Percentiles rank a stretch among this genome's conserved stretches.
These are phyloP conservation scores for Chloris gayana DNA, from an alignment of 176 grass and related monocot genomes.

Conservation along the genomic window DNA sequence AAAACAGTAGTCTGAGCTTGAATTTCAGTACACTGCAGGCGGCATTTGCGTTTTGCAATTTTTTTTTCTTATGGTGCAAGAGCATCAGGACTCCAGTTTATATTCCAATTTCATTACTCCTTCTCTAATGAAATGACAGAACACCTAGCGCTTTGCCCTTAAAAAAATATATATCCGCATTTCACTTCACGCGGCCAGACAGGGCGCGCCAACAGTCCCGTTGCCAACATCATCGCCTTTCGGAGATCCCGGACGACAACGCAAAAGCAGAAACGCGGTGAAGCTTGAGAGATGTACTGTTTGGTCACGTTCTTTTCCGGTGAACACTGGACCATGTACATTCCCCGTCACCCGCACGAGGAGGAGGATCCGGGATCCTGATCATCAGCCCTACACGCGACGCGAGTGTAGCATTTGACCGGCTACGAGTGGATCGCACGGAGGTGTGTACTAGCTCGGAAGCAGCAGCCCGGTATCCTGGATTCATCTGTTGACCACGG, in stretches of 20 bases:
- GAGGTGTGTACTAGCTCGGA: background rate
- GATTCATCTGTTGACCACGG: constrained; percentile 19
- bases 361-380: background rate
- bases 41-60: background rate
- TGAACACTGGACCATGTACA: background rate
- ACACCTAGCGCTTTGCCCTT: no score
- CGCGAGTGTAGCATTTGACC: constrained; percentile 28
- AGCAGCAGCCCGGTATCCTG: constrained; percentile 16
- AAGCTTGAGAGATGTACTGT: background rate
- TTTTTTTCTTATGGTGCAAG: background rate
- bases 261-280: background rate
- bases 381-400: background rate
- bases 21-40: no score
- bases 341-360: constrained; percentile 14
- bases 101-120: background rate
- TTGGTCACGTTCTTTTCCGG: background rate
- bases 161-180: no score
- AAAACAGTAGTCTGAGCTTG: background rate
- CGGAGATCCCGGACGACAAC: background rate
- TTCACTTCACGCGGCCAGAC: background rate
- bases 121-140: no score
- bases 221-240: background rate
- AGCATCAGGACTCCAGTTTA: background rate
- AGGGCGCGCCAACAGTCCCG: background rate
- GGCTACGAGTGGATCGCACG: background rate